These are phyloP conservation scores for Boletus speciosus DNA, from an alignment of 768 basidiomycete species.

Conservation along the genomic window DNA sequence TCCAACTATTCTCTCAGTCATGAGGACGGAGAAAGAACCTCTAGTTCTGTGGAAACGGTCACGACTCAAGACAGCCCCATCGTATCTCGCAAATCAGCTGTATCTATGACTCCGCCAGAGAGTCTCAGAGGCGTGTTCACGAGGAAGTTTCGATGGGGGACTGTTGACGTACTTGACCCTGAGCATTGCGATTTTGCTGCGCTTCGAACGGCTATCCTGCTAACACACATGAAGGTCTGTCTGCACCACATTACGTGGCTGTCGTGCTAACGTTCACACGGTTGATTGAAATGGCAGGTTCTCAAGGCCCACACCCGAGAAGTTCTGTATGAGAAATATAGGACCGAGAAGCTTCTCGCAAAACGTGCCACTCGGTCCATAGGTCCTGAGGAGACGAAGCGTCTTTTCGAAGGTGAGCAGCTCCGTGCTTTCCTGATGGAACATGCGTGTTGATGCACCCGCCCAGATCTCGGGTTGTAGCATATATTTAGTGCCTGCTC, in stretches of 20 bases:
- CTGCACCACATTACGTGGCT: slow-evolving; percentile 21
- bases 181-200: slow-evolving; percentile 86
- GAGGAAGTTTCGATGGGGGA: slow-evolving; percentile 85
- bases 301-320: slow-evolving; percentile 83
- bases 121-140: slow-evolving; percentile 73
- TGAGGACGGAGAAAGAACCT: slow-evolving; percentile 18
- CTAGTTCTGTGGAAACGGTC: slow-evolving; percentile 27
- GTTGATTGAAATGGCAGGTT: slow-evolving; percentile 43
- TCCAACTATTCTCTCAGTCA: slow-evolving; percentile 16
- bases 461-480: slow-evolving; percentile 47
- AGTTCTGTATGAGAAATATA: slow-evolving; percentile 88
- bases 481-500: slow-evolving; percentile 23
- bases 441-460: slow-evolving; percentile 23
- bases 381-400: slow-evolving; percentile 67
- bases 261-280: slow-evolving; percentile 3
- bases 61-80: slow-evolving; percentile 35
- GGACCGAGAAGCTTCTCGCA: slow-evolving; percentile 87
- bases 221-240: slow-evolving; percentile 79
- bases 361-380: slow-evolving; percentile 79
- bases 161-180: slow-evolving; percentile 80
- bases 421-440: slow-evolving; percentile 16
- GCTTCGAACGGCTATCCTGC: slow-evolving; percentile 77
- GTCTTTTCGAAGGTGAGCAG: slow-evolving; percentile 65
- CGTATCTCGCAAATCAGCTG: slow-evolving; percentile 35
- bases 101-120: slow-evolving; percentile 55